These are phyloP conservation scores for Ustilago bromivora DNA, from an alignment of 1,284 basidiomycete genomes.

Conservation along the genomic window DNA sequence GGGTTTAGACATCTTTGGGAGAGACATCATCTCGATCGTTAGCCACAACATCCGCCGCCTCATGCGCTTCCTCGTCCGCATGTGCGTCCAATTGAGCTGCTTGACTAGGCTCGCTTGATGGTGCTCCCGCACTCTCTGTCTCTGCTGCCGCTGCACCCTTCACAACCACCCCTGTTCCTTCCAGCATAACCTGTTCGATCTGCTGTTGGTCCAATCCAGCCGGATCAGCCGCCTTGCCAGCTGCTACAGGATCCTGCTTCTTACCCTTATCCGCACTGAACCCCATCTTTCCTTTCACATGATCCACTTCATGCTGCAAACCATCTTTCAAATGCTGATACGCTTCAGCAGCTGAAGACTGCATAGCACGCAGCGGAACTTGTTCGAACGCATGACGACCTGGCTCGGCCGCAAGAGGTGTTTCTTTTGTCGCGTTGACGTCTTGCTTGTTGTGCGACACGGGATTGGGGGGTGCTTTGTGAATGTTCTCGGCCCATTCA, in stretches of 20 bases:
- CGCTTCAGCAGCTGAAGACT: slow-evolving; percentile 32
- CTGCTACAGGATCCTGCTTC: slow-evolving; percentile 19
- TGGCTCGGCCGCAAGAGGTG: slow-evolving; percentile 29
- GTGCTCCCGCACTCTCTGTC: background rate
- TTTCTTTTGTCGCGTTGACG: slow-evolving; percentile 21
- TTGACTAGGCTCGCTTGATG: slow-evolving; percentile 17
- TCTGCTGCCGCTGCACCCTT: background rate
- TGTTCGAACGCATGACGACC: slow-evolving; percentile 51
- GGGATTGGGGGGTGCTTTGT: background rate
- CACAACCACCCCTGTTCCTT: slow-evolving; percentile 48
- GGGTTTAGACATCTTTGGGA: slow-evolving; percentile 5
- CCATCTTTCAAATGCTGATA: slow-evolving; percentile 31
- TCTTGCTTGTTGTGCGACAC: background rate
- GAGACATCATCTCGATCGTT: slow-evolving; percentile 24
- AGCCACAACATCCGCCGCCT: slow-evolving; percentile 41
- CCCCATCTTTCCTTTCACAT: slow-evolving; percentile 35
- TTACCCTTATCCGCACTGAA: slow-evolving; percentile 2
- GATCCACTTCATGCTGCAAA: slow-evolving; percentile 33
- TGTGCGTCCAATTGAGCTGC: slow-evolving; percentile 26
- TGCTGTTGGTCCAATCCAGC: slow-evolving; percentile 56
- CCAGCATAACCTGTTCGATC: slow-evolving; percentile 55
- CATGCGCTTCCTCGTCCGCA: slow-evolving; percentile 49
- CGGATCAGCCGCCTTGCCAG: slow-evolving; percentile 32
- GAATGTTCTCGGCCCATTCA: slow-evolving; percentile 21
- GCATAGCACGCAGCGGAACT: slow-evolving; percentile 35